phyloP scores from a whole-genome alignment of 306 rosid species.

The Astragalus glycyphyllos region DNA sequence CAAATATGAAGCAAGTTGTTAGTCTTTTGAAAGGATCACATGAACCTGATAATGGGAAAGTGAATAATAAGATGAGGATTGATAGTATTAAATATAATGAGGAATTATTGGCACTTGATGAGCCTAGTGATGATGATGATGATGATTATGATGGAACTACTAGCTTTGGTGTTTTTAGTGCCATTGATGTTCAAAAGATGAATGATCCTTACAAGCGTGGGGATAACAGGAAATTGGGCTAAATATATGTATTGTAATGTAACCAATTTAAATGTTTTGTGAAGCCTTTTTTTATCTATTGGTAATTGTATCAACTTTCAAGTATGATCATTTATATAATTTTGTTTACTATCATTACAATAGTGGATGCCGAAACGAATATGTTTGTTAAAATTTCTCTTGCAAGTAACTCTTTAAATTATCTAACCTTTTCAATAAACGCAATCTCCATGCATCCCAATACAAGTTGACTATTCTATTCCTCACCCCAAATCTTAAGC shows the following conservation, averaged over 20 bases:
- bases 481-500: no score
- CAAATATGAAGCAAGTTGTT: slow-evolving; percentile 77
- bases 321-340: no score
- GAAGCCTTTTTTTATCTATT: slow-evolving; percentile 20
- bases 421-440: no score
- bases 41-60: slow-evolving; percentile 49
- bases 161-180: slow-evolving; percentile 84
- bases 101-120: slow-evolving; percentile 59
- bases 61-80: slow-evolving; percentile 47
- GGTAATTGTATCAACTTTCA: slow-evolving; percentile 25
- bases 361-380: no score
- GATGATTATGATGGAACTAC: slow-evolving; percentile 48
- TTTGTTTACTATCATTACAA: no score
- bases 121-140: slow-evolving; percentile 51
- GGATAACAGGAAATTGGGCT: slow-evolving; percentile 40
- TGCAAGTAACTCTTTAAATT: no score
- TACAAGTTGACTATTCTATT: no score
- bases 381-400: no score
- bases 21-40: slow-evolving; percentile 57
- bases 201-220: slow-evolving; percentile 50
- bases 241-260: slow-evolving; percentile 2
- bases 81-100: slow-evolving; percentile 56
- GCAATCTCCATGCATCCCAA: no score
- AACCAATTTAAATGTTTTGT: slow-evolving; percentile 19
- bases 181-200: slow-evolving; percentile 65